A percentile compares a stretch with the other conserved stretches of the same genome.
Evolutionary conservation across 2,329 filamentous ascomycete genomes (phyloP).

Genomic region (Grosmannia serpens): DNA sequence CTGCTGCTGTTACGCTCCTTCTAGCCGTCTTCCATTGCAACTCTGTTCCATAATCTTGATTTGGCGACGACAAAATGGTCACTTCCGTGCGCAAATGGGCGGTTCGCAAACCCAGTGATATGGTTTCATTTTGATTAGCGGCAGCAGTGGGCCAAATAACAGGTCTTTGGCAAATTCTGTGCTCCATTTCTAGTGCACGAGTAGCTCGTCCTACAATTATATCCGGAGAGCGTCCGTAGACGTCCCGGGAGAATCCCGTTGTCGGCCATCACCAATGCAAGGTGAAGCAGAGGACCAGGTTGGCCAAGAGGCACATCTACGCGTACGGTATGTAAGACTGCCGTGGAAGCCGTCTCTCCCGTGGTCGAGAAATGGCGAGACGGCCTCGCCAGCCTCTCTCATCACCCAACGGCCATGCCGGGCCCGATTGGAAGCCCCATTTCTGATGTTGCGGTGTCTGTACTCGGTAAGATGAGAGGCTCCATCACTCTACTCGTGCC

Average conservation of each 20-base stretch:
- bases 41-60: not conserved
- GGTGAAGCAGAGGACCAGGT: too few relatives aligned
- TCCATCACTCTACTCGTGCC: not conserved
- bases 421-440: not conserved
- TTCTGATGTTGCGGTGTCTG: not conserved
- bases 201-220: not conserved
- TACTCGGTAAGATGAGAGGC: not conserved
- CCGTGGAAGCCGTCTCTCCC: too few relatives aligned
- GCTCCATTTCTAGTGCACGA: not conserved
- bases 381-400: not conserved
- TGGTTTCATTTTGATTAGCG: not conserved
- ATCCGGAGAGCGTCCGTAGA: not conserved
- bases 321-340: too few relatives aligned
- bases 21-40: constrained; percentile 1
- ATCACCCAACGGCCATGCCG: not conserved
- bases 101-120: not conserved
- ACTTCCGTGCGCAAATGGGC: not conserved
- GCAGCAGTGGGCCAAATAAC: not conserved
- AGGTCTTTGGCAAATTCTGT: not conserved
- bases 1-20: too few relatives aligned
- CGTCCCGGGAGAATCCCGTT: too few relatives aligned
- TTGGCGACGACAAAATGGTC: not conserved
- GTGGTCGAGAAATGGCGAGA: not conserved
- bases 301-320: too few relatives aligned
- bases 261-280: too few relatives aligned